Percentiles rank a stretch among this genome's conserved stretches.
Evolutionary conservation across 306 rosid genomes (phyloP).

Genomic region (Rubus parviflorus): DNA sequence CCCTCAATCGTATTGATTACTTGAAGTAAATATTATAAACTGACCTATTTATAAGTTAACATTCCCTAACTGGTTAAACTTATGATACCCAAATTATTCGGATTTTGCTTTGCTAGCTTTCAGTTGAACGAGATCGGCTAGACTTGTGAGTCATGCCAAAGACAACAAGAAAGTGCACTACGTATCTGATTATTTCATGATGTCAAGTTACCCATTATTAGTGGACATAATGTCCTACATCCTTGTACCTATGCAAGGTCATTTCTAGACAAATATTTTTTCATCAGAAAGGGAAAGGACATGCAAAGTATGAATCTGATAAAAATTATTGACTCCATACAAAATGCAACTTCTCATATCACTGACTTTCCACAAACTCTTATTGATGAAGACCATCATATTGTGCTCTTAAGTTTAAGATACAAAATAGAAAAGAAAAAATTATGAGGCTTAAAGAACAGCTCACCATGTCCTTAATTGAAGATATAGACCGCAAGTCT

Average conservation of each 20-base stretch:
- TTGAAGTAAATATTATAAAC: background rate
- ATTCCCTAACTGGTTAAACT: background rate
- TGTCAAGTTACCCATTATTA: background rate
- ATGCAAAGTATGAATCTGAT: background rate
- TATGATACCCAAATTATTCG: background rate
- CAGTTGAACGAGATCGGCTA: background rate
- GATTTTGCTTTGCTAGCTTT: background rate
- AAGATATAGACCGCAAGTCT: conserved; percentile 54
- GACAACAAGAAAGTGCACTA: background rate
- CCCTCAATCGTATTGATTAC: background rate
- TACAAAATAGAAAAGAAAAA: background rate
- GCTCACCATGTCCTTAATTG: conserved; percentile 53
- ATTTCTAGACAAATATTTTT: background rate
- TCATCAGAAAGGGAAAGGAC: background rate
- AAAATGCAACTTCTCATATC: background rate
- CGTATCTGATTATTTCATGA: background rate
- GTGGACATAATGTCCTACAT: background rate
- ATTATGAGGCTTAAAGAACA: conserved; percentile 11
- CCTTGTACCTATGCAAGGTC: background rate
- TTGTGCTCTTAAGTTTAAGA: background rate
- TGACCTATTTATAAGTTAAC: background rate
- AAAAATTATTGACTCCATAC: background rate
- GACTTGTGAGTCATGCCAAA: background rate
- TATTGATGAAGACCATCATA: background rate
- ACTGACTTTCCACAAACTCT: background rate